Base-by-base conservation (phyloP, 2,329 filamentous ascomycete species). In the Parafenestella ontariensis region DNA sequence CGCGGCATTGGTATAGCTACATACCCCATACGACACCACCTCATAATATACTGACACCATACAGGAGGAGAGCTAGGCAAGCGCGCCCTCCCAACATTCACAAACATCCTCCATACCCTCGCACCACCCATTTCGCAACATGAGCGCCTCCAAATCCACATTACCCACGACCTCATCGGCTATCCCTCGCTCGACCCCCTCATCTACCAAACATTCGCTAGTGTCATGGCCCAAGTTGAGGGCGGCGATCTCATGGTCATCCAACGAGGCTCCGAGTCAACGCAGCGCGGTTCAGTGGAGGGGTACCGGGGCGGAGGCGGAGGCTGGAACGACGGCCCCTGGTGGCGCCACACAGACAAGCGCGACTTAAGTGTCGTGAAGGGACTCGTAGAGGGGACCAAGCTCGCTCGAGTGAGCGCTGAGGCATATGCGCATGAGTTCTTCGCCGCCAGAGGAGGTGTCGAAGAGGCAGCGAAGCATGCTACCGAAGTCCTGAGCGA, bases 171-270 rank as follows among this genome's bases (percentile, higher is more conserved):
- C 76, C 86, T 99, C 39, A 88, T 92, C 64, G 92, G 92, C 65
- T 99, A 99, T 75, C 95, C 95, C 2, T 94, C 92, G 17, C 87
- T 99, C 65, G 94, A 98, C 73, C 92, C 94, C 17, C 85, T 97
- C 49, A 91, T 98, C 67, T 92, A 98, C 78, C 85, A 85, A 53
- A 92, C 95, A 60, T 99, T 99, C 80, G 90, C 90, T 50, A 89
- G 92, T 48, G 93, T 99, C 69, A 99, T 99, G 95, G 86, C 92
- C n/a, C 95, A 99, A 79, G 95, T 99, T 41, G 95, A 99, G 78
- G 95, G 95, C 61, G 95, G 95, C 50, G 95, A 98, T 69, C 83
- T 99, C 17, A 84, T 98, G 49, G 95, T 99, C 50, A 87, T 98
- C 56, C 95, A 99, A 78, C 90, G 93, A 33, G 95, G 95, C 18